These are phyloP conservation scores for Sphenostylis stenocarpa DNA, from an alignment of 306 rosid genomes.

Conservation along the genomic window DNA sequence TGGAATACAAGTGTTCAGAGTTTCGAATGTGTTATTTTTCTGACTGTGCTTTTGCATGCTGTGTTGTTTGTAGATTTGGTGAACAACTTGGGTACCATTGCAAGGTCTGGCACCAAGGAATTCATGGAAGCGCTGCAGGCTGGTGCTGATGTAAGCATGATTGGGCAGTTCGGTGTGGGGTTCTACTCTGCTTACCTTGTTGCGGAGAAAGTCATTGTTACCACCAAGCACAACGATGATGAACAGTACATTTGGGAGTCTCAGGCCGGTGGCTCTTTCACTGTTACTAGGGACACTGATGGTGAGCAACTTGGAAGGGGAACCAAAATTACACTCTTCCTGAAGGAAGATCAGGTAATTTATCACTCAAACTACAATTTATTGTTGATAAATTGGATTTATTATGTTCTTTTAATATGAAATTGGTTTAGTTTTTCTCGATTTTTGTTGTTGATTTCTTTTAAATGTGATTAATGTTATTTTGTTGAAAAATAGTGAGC, in stretches of 20 bases:
- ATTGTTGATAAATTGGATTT: no score
- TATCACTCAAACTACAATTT: neutral
- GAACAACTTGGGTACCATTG: conserved; percentile 76
- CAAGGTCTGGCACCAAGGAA: conserved; percentile 73
- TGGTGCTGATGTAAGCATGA: conserved; percentile 77
- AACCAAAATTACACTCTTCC: conserved; percentile 71
- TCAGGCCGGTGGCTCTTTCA: conserved; percentile 76
- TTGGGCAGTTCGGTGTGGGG: conserved; percentile 79
- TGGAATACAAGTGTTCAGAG: neutral
- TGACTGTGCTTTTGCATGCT: neutral
- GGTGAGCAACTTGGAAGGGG: conserved; percentile 78
- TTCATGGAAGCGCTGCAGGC: conserved; percentile 81
- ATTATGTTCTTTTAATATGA: neutral
- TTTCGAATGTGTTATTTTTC: neutral
- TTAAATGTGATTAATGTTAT: no score
- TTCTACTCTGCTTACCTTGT: conserved; percentile 71
- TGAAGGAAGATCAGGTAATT: conserved; percentile 72
- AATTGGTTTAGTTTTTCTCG: neutral
- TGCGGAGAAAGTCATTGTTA: conserved; percentile 63
- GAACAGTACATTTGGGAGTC: conserved; percentile 78
- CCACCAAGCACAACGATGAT: conserved; percentile 70
- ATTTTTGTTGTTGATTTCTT: no score
- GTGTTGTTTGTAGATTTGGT: conserved; percentile 53
- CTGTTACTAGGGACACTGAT: conserved; percentile 56
- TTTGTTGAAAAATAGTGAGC: neutral